These are phyloP conservation scores for Entophlyctis luteolus DNA, from an alignment of 192 early-diverging fungal genomes.

Conservation along the genomic window DNA sequence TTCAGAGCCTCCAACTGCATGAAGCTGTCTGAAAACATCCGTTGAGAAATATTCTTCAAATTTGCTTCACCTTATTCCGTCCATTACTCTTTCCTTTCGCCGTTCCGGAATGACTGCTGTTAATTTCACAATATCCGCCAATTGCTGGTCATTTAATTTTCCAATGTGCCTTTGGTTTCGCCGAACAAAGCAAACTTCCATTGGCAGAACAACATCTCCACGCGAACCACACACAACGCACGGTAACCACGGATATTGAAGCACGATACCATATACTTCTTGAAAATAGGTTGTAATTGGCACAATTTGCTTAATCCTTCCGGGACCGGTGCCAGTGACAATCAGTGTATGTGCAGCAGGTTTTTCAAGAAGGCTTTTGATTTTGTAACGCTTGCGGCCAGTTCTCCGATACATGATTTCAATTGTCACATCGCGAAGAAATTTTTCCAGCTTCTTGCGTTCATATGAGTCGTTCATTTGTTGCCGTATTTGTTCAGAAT, in stretches of 20 bases:
- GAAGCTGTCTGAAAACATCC: conserved; percentile 19
- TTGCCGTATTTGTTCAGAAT: not conserved
- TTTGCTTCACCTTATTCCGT: conserved; percentile 20
- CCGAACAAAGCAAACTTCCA: conserved; percentile 77
- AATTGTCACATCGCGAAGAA: conserved; percentile 23
- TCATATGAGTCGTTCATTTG: conserved; percentile 15
- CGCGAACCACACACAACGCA: conserved; percentile 49
- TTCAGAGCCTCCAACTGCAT: conserved; percentile 69
- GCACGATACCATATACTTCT: conserved; percentile 56
- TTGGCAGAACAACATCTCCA: conserved; percentile 62
- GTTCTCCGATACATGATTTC: conserved; percentile 18
- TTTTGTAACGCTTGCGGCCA: conserved; percentile 28
- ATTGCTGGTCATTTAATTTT: conserved; percentile 77
- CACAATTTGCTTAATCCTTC: conserved; percentile 26
- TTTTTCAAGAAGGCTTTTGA: conserved; percentile 15
- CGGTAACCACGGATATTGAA: conserved; percentile 72
- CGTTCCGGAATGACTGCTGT: conserved; percentile 19
- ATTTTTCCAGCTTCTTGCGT: conserved; percentile 17
- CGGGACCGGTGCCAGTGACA: conserved; percentile 10
- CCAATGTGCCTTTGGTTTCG: conserved; percentile 70
- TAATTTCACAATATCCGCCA: conserved; percentile 42
- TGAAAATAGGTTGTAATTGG: conserved; percentile 69
- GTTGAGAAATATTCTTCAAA: not conserved
- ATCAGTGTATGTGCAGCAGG: conserved; percentile 12
- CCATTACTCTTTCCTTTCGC: conserved; percentile 18